Evolutionary conservation across 2,329 filamentous ascomycete species (phyloP), one percentile per base, ranked within the genome.

Genomic region (Samsoniella hepiali): DNA sequence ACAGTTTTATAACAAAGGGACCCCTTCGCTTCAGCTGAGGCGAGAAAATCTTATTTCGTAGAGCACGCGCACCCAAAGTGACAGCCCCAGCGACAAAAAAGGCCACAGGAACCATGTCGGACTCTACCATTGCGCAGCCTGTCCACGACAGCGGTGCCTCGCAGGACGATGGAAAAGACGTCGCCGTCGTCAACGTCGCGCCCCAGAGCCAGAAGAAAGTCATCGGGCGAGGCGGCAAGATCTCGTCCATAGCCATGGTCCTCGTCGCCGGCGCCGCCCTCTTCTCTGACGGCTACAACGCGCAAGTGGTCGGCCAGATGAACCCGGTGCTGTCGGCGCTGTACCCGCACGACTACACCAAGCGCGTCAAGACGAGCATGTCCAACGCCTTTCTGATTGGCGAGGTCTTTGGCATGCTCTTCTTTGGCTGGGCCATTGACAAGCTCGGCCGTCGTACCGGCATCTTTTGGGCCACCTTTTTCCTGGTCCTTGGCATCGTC

Each of bases 401-500:
- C 31, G 75, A 77, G 49, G 74, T 80, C 2, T 73, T 79, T 55
- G 77, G 78, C 36, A 76, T 77, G 70, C 63, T 79, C 2, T 69
- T 74, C 27, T 73, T 78, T 22, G 77, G 76, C 5, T 68, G 80
- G 49, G 77, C 74, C 32, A 79, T 78, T 64, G 80, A 82, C 68
- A 76, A 76, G 42, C 69, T 81, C 9, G 79, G 80, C 9, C 76
- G 79, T 5, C 79, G 79, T 55, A 73, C 72, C 13, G 80, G 78
- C 31, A 81, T 81, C 49, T 68, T 82, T 36, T 70, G 76, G 15
- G 80, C 80, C 0, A 81, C 80, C 0, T 45, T 77, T 0, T 76
- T 80, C 71, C 75, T 82, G n/a, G 76, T 81, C 8, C 61, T 81
- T 47, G 79, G 80, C 5, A 74, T 78, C 2, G 75, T 81, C 1